Evolutionary conservation across 257 asterid genomes (phyloP).

Genomic region (Solanum microdontum): DNA sequence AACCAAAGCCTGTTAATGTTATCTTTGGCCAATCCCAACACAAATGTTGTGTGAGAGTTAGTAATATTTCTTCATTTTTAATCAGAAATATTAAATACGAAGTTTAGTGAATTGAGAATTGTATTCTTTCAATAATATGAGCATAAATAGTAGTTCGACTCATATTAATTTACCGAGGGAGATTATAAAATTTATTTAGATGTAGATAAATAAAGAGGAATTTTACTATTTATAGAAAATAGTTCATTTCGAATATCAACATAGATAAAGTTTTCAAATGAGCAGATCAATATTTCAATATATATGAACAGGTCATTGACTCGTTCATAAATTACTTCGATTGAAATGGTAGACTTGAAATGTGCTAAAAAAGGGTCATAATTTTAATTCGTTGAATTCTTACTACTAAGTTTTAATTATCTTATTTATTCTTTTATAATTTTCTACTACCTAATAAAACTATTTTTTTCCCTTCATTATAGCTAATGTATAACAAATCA

Average conservation of each 20-base stretch:
- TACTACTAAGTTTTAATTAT: not conserved
- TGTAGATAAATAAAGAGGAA: too few relatives aligned
- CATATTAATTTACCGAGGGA: not conserved
- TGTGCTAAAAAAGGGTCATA: not conserved
- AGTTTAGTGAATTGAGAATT: not conserved
- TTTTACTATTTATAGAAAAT: too few relatives aligned
- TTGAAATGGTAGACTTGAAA: not conserved
- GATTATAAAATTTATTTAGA: too few relatives aligned
- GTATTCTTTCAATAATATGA: not conserved
- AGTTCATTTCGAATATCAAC: not conserved
- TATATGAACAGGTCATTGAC: not conserved
- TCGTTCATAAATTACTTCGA: not conserved
- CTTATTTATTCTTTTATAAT: not conserved
- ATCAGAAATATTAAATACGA: fast-evolving
- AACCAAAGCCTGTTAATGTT: too few relatives aligned
- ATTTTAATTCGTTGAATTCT: not conserved
- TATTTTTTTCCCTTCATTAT: not conserved
- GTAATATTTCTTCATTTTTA: not conserved
- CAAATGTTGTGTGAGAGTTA: too few relatives aligned
- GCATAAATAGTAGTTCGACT: too few relatives aligned
- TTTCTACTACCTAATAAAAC: not conserved
- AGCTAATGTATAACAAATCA: not conserved
- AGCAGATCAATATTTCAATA: not conserved
- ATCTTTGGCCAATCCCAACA: too few relatives aligned
- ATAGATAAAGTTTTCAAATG: not conserved